Conservation (phyloP, 176 grass and related monocot genomes). For the Elymus sibiricus region DNA sequence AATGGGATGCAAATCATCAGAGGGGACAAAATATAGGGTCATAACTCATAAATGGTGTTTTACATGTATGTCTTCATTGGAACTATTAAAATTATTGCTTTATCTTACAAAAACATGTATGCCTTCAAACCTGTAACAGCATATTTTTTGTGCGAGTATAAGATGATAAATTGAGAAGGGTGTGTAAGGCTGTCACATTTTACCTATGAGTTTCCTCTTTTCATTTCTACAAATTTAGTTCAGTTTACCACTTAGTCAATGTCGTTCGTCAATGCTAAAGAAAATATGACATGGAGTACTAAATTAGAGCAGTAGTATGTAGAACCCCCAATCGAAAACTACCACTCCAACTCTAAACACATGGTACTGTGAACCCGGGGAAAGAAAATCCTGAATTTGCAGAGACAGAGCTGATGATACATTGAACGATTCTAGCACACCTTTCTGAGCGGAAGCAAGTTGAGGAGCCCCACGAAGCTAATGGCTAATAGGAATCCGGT, state of each 20-base stretch:
- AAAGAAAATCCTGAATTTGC: not conserved
- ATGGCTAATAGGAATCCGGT: constrained; percentile 57
- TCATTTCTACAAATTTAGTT: not conserved
- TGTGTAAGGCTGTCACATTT: not conserved
- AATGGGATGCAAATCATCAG: constrained; percentile 5
- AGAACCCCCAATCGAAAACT: not conserved
- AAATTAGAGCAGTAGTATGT: not conserved
- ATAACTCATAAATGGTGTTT: not conserved
- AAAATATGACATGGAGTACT: not conserved
- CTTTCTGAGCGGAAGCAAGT: constrained; percentile 77
- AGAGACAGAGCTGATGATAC: not conserved
- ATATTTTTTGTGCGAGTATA: not conserved
- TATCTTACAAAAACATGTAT: not conserved
- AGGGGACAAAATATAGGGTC: not conserved
- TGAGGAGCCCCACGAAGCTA: constrained; percentile 73
- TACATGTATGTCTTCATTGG: not conserved
- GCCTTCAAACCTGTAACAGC: not conserved
- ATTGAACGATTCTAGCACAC: constrained; percentile 7
- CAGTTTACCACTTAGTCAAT: not conserved
- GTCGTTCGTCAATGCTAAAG: not conserved
- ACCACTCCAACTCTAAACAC: not conserved
- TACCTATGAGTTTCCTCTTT: not conserved
- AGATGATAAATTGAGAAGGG: not conserved
- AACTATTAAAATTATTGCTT: not conserved
- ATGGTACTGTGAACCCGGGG: too few species aligned